Base-by-base conservation (phyloP, 73 alveolate genomes). In the Stentor roeselii region DNA sequence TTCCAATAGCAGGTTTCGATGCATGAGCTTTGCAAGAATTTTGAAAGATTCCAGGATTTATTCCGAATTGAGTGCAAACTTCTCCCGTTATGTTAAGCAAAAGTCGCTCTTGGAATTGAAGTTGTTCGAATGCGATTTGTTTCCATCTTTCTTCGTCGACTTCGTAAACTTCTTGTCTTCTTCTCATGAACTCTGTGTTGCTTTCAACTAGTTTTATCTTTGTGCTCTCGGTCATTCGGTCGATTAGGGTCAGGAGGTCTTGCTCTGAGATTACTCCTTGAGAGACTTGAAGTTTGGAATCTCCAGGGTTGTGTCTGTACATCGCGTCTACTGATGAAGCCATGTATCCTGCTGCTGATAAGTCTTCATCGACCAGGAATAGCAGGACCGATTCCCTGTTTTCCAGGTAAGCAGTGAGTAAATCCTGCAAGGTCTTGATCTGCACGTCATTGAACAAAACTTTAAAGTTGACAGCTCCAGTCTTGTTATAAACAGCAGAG, bases 381-480 rank as follows among this genome's bases (percentile, higher is more conserved):
- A 11, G 27, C 11, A 67, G 0, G 1, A 32, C n/a, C 27, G 21
- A 15, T n/a, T 67, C 80, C 34, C 34, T 67, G 2, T 67, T 67
- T 67, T 67, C 80, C 50, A 67, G 80, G 41, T 67, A 67, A 67
- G 80, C 80, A 14, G 80, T 67, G 80, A 30, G 34, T 2, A 67
- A 67, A 34, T 67, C 80, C 11, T 21, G 37, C 27, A 21, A 21
- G 80, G 15, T 67, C 41, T 67, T 67, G 80, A 67, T 67, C 27
- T 14, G 41, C 11, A 2, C 37, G 34, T 67, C 80, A 21, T 40
- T 21, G 80, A 67, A 67, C 41, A 21, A 21, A 1, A 67, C 80
- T 32, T 0, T 67, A 40, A 67, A 67, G n/a, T 67, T 21, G 37
- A 67, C 80, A 67, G 80, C 80, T 27, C 80, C 80, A 67, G 80